These are phyloP conservation scores for Xylaria venustula DNA, from an alignment of 495 filamentous ascomycete genomes.

Conservation along the genomic window DNA sequence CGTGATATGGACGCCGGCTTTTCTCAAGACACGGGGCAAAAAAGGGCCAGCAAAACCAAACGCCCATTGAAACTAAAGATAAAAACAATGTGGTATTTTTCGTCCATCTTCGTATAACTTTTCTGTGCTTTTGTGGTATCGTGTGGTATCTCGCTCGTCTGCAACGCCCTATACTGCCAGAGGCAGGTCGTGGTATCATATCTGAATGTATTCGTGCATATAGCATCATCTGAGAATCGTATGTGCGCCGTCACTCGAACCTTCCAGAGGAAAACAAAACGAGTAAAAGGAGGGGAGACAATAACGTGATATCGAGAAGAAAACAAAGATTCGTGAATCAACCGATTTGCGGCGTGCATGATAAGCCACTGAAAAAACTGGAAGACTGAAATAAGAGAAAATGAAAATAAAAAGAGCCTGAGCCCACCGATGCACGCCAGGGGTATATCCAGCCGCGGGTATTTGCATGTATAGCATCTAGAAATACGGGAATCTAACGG, in stretches of 20 bases:
- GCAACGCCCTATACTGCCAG: constrained; percentile 34
- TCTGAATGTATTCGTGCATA: constrained; percentile 32
- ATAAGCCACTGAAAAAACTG: not conserved
- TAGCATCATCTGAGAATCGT: constrained; percentile 32
- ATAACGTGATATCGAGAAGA: constrained; percentile 4
- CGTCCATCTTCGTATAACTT: constrained; percentile 23
- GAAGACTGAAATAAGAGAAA: constrained; percentile 5
- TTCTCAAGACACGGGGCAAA: constrained; percentile 12
- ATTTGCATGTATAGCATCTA: constrained; percentile 45
- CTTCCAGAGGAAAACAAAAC: constrained; percentile 9
- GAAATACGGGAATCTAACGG: constrained; percentile 59
- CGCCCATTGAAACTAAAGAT: constrained; percentile 19
- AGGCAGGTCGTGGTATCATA: constrained; percentile 36
- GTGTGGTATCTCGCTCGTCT: constrained; percentile 34
- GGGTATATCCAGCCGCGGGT: constrained; percentile 59
- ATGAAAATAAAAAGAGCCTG: constrained; percentile 32
- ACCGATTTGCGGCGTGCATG: not conserved
- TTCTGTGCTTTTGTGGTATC: constrained; percentile 38
- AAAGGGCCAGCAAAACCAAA: constrained; percentile 18
- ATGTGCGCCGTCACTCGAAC: constrained; percentile 21
- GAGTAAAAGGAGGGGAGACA: constrained; percentile 4
- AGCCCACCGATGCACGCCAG: constrained; percentile 60
- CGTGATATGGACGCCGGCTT: not conserved
- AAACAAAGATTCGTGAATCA: constrained; percentile 9
- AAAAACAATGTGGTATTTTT: constrained; percentile 28